These are phyloP conservation scores for Ophiostoma sp. DNA, from an alignment of 2,329 filamentous ascomycete genomes.

Conservation along the genomic window DNA sequence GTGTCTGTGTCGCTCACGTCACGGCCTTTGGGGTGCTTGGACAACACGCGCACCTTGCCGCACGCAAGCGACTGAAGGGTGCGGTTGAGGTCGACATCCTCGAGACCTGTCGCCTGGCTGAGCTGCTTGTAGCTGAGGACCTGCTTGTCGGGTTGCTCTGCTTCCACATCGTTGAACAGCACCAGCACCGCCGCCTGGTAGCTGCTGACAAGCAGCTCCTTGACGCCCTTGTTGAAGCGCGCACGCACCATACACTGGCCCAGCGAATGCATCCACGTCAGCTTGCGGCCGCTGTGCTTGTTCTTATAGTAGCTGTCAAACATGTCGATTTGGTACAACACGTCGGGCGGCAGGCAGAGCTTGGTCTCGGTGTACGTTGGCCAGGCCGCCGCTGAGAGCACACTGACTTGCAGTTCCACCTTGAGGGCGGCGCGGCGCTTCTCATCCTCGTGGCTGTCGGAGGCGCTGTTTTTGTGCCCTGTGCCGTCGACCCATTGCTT, in stretches of 20 bases:
- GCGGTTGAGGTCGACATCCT: constrained; percentile 72
- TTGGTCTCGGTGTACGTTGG: constrained; percentile 72
- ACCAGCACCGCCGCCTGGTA: constrained; percentile 89
- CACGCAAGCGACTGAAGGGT: constrained; percentile 94
- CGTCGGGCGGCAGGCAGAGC: constrained; percentile 62
- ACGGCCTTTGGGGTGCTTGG: constrained; percentile 76
- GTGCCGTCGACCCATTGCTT: constrained; percentile 48
- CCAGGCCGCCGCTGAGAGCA: constrained; percentile 90
- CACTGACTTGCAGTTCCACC: constrained; percentile 79
- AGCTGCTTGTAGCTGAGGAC: constrained; percentile 72
- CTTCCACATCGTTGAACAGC: constrained; percentile 68
- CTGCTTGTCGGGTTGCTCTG: constrained; percentile 37
- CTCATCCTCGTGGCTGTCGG: constrained; percentile 34
- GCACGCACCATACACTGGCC: constrained; percentile 84
- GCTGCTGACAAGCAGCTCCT: constrained; percentile 84
- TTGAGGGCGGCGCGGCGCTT: not conserved
- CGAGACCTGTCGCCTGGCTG: constrained; percentile 65
- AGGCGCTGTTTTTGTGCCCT: constrained; percentile 34
- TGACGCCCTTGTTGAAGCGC: constrained; percentile 69
- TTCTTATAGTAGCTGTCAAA: constrained; percentile 82
- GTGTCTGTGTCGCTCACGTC: constrained; percentile 75
- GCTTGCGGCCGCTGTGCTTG: constrained; percentile 81
- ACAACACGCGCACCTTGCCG: constrained; percentile 76
- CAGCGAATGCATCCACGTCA: constrained; percentile 91
- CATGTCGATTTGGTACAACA: constrained; percentile 68